These are phyloP conservation scores for Entomophthora muscae DNA, from an alignment of 371 early-diverging fungal genomes.

Conservation along the genomic window DNA sequence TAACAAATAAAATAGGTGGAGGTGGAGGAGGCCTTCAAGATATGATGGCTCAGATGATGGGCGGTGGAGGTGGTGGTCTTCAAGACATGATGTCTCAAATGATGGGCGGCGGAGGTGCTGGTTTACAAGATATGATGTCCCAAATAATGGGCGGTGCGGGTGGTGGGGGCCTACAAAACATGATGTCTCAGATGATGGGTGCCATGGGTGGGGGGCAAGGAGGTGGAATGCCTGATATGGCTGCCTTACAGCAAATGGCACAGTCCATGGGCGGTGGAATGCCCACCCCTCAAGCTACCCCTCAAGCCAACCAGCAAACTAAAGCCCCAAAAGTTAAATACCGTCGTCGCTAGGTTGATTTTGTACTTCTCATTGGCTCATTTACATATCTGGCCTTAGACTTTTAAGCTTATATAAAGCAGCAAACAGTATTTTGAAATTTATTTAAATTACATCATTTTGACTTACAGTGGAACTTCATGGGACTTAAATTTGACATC, in stretches of 20 bases:
- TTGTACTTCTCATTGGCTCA: background rate
- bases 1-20: background rate
- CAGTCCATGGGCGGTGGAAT: slow-evolving; percentile 16
- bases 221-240: slow-evolving; percentile 7
- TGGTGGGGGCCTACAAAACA: slow-evolving; percentile 21
- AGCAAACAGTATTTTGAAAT: too few relatives aligned
- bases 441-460: too few relatives aligned
- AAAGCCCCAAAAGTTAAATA: background rate
- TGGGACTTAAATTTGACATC: too few relatives aligned
- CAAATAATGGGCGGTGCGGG: slow-evolving; percentile 31
- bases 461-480: too few relatives aligned
- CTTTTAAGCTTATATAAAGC: too few relatives aligned
- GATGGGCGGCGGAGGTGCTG: slow-evolving; percentile 43
- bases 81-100: slow-evolving; percentile 11
- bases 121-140: slow-evolving; percentile 62
- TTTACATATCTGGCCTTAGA: too few relatives aligned
- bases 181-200: slow-evolving; percentile 15
- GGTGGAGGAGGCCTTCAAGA: slow-evolving; percentile 61
- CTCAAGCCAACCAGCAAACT: background rate
- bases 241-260: slow-evolving; percentile 27
- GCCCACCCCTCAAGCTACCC: background rate
- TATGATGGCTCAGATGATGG: slow-evolving; percentile 54
- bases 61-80: slow-evolving; percentile 23
- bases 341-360: background rate
- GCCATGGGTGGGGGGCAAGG: slow-evolving; percentile 26